These are phyloP conservation scores for Penicillium hordei DNA, from an alignment of 2,329 filamentous ascomycete genomes.

Conservation along the genomic window DNA sequence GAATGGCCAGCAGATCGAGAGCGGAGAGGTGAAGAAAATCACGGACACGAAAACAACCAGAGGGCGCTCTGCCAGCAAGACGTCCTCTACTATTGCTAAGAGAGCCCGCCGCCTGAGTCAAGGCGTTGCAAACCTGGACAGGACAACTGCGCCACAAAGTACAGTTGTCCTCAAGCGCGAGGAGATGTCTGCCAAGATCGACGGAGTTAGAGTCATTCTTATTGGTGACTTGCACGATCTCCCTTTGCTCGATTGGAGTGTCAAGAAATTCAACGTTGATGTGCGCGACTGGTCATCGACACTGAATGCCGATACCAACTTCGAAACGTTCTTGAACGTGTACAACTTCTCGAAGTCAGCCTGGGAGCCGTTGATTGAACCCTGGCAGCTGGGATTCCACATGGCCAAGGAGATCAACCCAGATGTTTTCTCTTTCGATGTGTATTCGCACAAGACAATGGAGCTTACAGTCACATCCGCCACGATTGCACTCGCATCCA, in stretches of 20 bases:
- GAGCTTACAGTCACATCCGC: conserved; percentile 92
- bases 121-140: conserved; percentile 37
- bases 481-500: conserved; percentile 87
- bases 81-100: conserved; percentile 44
- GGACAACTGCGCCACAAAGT: conserved; percentile 40
- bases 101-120: conserved; percentile 49
- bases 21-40: conserved; percentile 56
- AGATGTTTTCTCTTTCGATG: conserved; percentile 76
- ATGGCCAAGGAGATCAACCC: conserved; percentile 75
- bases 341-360: conserved; percentile 99
- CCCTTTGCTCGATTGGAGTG: conserved; percentile 87
- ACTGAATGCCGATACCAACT: conserved; percentile 81
- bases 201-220: conserved; percentile 86
- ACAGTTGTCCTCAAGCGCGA: conserved; percentile 66
- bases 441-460: conserved; percentile 85
- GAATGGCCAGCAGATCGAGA: conserved; percentile 47
- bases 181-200: conserved; percentile 79
- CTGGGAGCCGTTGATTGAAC: conserved; percentile 95
- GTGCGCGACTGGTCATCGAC: conserved; percentile 89
- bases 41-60: conserved; percentile 47
- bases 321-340: conserved; percentile 92
- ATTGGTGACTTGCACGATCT: conserved; percentile 96
- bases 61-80: conserved; percentile 49
- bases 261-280: conserved; percentile 82
- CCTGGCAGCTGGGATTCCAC: conserved; percentile 92